Evolutionary conservation across 2,329 filamentous ascomycete species (phyloP), one percentile per base, ranked within the genome.

Genomic region (Colletotrichum destructivum): DNA sequence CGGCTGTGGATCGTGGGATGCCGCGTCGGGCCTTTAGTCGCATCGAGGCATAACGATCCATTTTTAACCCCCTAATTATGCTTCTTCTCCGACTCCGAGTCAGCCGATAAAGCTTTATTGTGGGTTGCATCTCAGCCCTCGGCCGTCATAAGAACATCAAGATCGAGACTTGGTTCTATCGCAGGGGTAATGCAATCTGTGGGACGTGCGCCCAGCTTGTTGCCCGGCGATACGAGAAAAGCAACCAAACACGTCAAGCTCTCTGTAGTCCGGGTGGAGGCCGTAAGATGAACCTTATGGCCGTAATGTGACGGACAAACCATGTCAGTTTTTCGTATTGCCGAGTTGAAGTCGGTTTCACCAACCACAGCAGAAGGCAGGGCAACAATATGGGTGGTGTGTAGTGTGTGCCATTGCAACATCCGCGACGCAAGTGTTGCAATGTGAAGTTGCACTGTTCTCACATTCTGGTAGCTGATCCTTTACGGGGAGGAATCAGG

Each of bases 211-310:
- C 40, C 31, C 42, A 54, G 57, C 64, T 52, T 69, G 21, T 64
- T 52, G 65, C 69, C 63, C 13, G 69, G 49, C 54, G 44, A 71
- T 68, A 68, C 68, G 68, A 71, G 64, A 51, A 31, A 46, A 16
- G 26, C 40, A 4, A 46, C 15, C 21, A 4, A 44, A n/a, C 40
- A 40, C 6, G 54, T 13, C 23, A 42, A 23, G 12, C 54, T 40
- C 3, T 15, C 9, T 7, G 46, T 62, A 31, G 42, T 46, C 38
- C 46, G n/a, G n/a, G 55, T 42, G 47, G 62, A 64, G 63, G 67
- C 52, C 40, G 40, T 15, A 44, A 54, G 62, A 46, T 62, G 46
- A 42, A 26, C 9, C 18, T 46, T 46, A 62, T 68, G 68, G 52
- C 46, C 47, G 18, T 3, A 7, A 42, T 38, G 31, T 13, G 23